Evolutionary conservation across 441 rosid genomes (phyloP), one percentile per base, ranked within the genome.

Genomic region (Daphne laureola): DNA sequence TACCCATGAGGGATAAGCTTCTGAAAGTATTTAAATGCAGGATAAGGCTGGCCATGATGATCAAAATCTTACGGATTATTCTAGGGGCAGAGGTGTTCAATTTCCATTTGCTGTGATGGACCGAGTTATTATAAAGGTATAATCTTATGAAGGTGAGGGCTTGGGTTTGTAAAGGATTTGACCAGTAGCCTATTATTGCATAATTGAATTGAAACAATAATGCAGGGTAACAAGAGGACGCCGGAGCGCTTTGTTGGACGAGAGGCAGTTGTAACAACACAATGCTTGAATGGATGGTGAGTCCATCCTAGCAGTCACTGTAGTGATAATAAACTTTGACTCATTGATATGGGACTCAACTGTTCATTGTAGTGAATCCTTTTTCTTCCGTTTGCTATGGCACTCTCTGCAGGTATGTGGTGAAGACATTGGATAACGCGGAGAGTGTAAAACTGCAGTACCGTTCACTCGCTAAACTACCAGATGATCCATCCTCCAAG

Each of bases 281-380:
- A 92, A 59, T 92, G 98, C 86, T 78, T 92, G 67, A 89, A 92
- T 65, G 98, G 96, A 83, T 92, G 98, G 98, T 88, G 58, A 21
- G 82, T 74, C 17, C 35, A 43, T 53, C 40, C 51, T 61, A 40
- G 43, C 43, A 17, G 26, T 31, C 38, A 31, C 7, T 31, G 38
- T 31, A 31, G 25, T 21, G 25, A 31, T 31, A 31, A 31, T 7
- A 31, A 9, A 31, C 2, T 9, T 5, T 7, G 38, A 31, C 9
- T 46, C 15, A 44, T 48, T 46, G 40, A 44, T 43, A 21, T 21
- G 25, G 25, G 2, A 21, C 25, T 18, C 3, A 21, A 21, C 25
- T 21, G 25, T 21, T 21, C 25, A 21, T n/a, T n/a, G n/a, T n/a
- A n/a, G n/a, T n/a, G n/a, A n/a, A n/a, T n/a, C n/a, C n/a, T n/a